Percentiles rank a stretch among this genome's conserved stretches.
These are phyloP conservation scores for Tricholoma sp. DNA, from an alignment of 768 basidiomycete species.

Conservation along the genomic window DNA sequence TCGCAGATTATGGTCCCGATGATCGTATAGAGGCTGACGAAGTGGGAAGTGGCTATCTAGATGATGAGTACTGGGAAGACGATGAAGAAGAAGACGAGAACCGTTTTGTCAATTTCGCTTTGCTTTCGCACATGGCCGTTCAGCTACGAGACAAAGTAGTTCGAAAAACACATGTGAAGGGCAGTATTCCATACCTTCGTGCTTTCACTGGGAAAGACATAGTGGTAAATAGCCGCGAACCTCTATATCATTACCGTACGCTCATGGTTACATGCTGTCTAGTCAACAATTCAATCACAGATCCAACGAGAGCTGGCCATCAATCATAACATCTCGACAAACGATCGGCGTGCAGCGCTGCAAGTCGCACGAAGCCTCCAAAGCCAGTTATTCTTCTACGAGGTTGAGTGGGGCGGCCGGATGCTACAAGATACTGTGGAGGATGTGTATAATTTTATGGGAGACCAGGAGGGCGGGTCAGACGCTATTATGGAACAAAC, in stretches of 20 bases:
- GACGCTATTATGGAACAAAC: constrained; percentile 58
- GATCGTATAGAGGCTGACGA: constrained; percentile 20
- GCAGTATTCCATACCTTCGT: constrained; percentile 83
- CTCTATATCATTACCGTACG: not conserved
- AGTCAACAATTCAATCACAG: constrained; percentile 86
- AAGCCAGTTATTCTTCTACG: constrained; percentile 91
- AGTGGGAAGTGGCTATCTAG: constrained; percentile 22
- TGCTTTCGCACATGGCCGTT: constrained; percentile 86
- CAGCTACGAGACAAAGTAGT: constrained; percentile 88
- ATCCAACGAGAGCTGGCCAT: constrained; percentile 81
- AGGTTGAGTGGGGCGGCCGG: constrained; percentile 91
- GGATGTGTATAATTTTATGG: constrained; percentile 91
- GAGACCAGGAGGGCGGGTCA: constrained; percentile 66
- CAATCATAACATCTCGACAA: constrained; percentile 67
- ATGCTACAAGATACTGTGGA: constrained; percentile 83
- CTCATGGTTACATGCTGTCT: not conserved
- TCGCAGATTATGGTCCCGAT: constrained; percentile 26
- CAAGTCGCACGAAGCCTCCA: constrained; percentile 89
- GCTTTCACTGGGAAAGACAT: constrained; percentile 95
- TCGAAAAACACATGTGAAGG: constrained; percentile 83
- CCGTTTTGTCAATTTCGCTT: constrained; percentile 82
- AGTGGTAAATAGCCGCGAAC: constrained; percentile 57
- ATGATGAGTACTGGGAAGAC: constrained; percentile 55
- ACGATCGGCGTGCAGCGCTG: constrained; percentile 78
- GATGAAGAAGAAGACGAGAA: constrained; percentile 62